A percentile compares a stretch with the other conserved stretches of the same genome.
Conservation (phyloP, 495 filamentous ascomycete species). For the Penicillium egyptiacum region DNA sequence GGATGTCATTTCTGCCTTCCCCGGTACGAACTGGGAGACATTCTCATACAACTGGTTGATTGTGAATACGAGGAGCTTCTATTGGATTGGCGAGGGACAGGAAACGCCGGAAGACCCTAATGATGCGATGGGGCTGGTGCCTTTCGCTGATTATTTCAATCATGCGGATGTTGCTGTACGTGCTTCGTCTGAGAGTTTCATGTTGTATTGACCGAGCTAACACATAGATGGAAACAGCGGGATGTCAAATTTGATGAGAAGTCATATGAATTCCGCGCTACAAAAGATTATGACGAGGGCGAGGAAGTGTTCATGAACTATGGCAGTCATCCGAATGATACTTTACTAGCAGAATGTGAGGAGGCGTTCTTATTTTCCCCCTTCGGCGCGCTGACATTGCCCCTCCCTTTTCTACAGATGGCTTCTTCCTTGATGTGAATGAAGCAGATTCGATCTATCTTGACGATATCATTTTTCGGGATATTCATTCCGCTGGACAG, state of each 20-base stretch:
- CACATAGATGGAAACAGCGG: constrained; percentile 43
- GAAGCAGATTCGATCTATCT: constrained; percentile 65
- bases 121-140: constrained; percentile 77
- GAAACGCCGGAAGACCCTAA: constrained; percentile 55
- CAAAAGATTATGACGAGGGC: constrained; percentile 55
- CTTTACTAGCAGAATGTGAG: constrained; percentile 73
- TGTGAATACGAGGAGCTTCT: constrained; percentile 83
- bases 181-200: constrained; percentile 10
- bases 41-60: constrained; percentile 77
- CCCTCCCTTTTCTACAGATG: constrained; percentile 48
- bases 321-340: constrained; percentile 77
- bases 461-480: constrained; percentile 63
- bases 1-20: constrained; percentile 52
- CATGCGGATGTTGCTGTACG: constrained; percentile 58
- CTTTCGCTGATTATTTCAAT: constrained; percentile 88
- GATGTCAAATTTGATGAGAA: constrained; percentile 57
- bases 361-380: not conserved
- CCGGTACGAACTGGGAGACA: constrained; percentile 47
- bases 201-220: not conserved
- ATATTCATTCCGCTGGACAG: constrained; percentile 41
- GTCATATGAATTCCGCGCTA: constrained; percentile 61
- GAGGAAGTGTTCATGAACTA: constrained; percentile 83
- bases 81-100: constrained; percentile 56
- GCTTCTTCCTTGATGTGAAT: constrained; percentile 71
- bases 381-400: not conserved